Evolutionary conservation across 2,329 filamentous ascomycete species (phyloP).

Genomic region (Diaporthe sp.): DNA sequence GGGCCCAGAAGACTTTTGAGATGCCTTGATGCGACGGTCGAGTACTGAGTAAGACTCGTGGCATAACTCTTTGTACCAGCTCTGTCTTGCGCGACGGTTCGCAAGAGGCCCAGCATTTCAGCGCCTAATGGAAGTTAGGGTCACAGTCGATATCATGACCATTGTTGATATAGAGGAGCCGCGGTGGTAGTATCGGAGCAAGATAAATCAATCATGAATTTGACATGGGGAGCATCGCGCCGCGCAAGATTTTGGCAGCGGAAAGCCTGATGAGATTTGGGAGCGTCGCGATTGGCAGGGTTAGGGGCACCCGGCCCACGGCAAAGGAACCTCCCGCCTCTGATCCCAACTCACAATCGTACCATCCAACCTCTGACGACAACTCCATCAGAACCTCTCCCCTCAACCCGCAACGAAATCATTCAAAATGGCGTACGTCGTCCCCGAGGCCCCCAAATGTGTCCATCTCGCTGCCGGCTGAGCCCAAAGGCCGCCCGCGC

Average conservation of each 20-base stretch:
- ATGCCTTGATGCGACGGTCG: conserved; percentile 35
- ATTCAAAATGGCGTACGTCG: conserved; percentile 49
- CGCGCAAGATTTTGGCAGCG: conserved; percentile 1
- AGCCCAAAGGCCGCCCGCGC: background rate
- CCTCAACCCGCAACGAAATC: conserved; percentile 40
- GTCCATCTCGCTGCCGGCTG: background rate
- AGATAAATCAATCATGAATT: background rate
- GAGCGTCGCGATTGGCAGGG: conserved; percentile 2
- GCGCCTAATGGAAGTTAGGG: background rate
- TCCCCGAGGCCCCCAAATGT: background rate
- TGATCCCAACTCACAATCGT: conserved; percentile 35
- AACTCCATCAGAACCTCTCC: conserved; percentile 43
- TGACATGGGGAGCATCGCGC: background rate
- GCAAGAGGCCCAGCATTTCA: conserved; percentile 31
- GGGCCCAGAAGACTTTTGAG: conserved; percentile 7
- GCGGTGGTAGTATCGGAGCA: background rate
- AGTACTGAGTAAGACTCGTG: conserved; percentile 33
- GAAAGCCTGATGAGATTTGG: conserved; percentile 17
- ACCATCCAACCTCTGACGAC: conserved; percentile 28
- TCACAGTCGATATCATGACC: background rate
- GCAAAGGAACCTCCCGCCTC: conserved; percentile 24
- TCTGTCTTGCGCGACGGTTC: conserved; percentile 27
- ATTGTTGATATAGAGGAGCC: background rate
- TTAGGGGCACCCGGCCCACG: conserved; percentile 6
- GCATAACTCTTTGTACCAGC: conserved; percentile 36